phyloP scores from a whole-genome alignment of 345 rosid genomes.

The Raphanus raphanistrum region DNA sequence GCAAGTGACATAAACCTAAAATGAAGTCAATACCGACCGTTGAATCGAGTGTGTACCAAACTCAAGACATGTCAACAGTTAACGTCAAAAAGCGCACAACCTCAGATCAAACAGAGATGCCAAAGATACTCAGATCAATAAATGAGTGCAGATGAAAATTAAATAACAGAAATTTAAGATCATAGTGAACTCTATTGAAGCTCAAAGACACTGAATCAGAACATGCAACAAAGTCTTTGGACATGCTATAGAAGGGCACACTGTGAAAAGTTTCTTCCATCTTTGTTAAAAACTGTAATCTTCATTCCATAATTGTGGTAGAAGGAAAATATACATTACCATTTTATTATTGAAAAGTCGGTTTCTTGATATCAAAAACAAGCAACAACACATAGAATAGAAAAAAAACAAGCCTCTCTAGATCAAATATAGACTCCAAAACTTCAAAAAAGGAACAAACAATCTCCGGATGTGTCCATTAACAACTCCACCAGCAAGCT shows the following conservation, averaged over 20 bases:
- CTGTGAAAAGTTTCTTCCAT: neutral
- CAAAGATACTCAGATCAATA: neutral
- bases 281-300: conserved; percentile 5
- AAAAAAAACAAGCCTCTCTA: conserved; percentile 51
- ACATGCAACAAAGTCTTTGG: neutral
- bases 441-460: conserved; percentile 42
- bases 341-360: conserved; percentile 31
- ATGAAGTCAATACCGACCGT: too few relatives aligned
- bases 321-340: conserved; percentile 25
- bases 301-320: conserved; percentile 13
- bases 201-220: neutral
- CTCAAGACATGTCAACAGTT: neutral
- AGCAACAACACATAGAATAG: conserved; percentile 49
- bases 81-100: neutral
- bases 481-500: conserved; percentile 68
- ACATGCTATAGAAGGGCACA: neutral
- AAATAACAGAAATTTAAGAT: neutral
- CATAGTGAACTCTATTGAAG: neutral
- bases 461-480: conserved; percentile 44
- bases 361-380: conserved; percentile 49
- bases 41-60: neutral
- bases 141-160: neutral
- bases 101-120: neutral
- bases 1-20: too few relatives aligned
- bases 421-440: conserved; percentile 26